These are phyloP conservation scores for Lepidium sativum DNA, from an alignment of 345 rosid species.

Conservation along the genomic window DNA sequence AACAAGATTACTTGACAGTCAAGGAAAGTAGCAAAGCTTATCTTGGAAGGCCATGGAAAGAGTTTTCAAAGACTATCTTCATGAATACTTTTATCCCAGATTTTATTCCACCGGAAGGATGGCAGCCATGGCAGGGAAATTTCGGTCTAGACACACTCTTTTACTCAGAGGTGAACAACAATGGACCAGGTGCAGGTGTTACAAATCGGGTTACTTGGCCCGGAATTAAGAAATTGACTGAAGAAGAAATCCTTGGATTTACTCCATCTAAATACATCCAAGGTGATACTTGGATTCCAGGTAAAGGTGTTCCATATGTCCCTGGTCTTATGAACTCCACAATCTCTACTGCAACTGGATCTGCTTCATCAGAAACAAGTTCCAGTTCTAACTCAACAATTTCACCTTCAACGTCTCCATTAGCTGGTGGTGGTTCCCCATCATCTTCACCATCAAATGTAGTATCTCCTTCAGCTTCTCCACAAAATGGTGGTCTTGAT, in stretches of 20 bases:
- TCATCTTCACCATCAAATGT: background rate
- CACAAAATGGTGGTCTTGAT: background rate
- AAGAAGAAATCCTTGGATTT: constrained; percentile 23
- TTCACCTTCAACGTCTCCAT: background rate
- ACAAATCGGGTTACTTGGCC: constrained; percentile 47
- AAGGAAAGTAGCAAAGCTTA: constrained; percentile 33
- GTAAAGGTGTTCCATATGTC: constrained; percentile 40
- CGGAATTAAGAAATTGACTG: constrained; percentile 41
- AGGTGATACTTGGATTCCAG: constrained; percentile 47
- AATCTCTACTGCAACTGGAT: background rate
- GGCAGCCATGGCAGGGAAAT: constrained; percentile 52
- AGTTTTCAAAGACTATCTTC: constrained; percentile 47
- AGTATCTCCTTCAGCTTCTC: background rate
- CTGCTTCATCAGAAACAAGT: no score
- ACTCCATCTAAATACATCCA: constrained; percentile 35
- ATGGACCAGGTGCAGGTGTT: constrained; percentile 55
- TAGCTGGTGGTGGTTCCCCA: no score
- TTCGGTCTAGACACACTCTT: constrained; percentile 49
- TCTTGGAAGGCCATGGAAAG: constrained; percentile 71
- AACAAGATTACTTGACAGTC: constrained; percentile 27
- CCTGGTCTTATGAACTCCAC: constrained; percentile 17
- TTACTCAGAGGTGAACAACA: constrained; percentile 46
- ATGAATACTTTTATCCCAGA: constrained; percentile 60
- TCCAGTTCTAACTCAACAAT: background rate
- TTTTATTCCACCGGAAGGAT: constrained; percentile 50